phyloP scores from a whole-genome alignment of 208 protist species.

The Crithidia fasciculata region DNA sequence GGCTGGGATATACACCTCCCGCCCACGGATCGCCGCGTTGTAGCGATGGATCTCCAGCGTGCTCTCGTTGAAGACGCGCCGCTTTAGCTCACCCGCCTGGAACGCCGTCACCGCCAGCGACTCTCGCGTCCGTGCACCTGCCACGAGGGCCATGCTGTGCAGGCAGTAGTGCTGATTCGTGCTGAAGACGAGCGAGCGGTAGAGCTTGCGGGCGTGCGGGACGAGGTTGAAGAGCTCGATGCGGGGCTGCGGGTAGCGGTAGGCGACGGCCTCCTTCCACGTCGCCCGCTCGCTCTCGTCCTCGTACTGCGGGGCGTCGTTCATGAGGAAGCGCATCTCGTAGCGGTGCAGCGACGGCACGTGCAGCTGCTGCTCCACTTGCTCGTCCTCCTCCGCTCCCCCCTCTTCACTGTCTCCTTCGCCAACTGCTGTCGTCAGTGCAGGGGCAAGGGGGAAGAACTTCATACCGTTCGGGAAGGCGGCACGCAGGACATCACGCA shows the following conservation, averaged over 20 bases:
- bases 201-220: constrained; percentile 76
- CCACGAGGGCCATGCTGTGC: constrained; percentile 60
- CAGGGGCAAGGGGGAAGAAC: constrained; percentile 58
- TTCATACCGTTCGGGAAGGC: constrained; percentile 49
- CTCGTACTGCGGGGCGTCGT: constrained; percentile 66
- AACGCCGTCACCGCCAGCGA: constrained; percentile 46
- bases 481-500: constrained; percentile 42
- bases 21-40: constrained; percentile 48
- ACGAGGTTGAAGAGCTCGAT: constrained; percentile 82
- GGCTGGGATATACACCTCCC: constrained; percentile 78
- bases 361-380: neutral
- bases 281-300: constrained; percentile 62
- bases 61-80: constrained; percentile 56
- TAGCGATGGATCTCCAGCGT: constrained; percentile 79
- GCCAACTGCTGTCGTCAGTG: constrained; percentile 5
- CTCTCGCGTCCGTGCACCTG: constrained; percentile 36
- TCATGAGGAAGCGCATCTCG: constrained; percentile 69
- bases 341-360: constrained; percentile 29
- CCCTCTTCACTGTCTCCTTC: constrained; percentile 8
- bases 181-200: constrained; percentile 75
- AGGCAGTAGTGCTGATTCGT: constrained; percentile 77
- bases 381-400: neutral
- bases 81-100: constrained; percentile 69
- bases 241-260: constrained; percentile 52
- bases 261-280: constrained; percentile 87